These are phyloP conservation scores for Pythium plurisporium DNA, from an alignment of 352 stramenopile genomes.

Conservation along the genomic window DNA sequence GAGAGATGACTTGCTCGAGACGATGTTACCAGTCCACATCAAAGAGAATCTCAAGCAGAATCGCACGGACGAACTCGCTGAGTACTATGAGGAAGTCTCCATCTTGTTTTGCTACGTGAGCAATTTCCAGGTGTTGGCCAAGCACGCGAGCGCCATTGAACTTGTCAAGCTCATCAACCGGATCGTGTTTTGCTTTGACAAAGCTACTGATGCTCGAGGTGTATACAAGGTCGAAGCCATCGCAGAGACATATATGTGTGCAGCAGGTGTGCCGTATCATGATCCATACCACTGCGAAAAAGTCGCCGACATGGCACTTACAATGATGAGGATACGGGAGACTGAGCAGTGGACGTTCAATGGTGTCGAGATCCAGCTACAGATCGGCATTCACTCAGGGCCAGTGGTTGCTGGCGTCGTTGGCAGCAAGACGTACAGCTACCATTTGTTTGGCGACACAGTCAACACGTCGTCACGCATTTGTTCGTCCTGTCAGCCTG, in stretches of 20 bases:
- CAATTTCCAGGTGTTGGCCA: slow-evolving; percentile 72
- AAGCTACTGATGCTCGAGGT: slow-evolving; percentile 53
- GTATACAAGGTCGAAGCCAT: slow-evolving; percentile 89
- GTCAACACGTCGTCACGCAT: slow-evolving; percentile 80
- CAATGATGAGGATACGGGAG: slow-evolving; percentile 68
- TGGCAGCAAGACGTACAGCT: slow-evolving; percentile 75
- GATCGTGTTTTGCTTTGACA: slow-evolving; percentile 85
- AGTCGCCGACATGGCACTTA: slow-evolving; percentile 71
- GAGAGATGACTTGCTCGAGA: slow-evolving; percentile 63
- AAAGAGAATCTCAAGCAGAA: slow-evolving; percentile 74
- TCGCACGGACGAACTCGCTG: slow-evolving; percentile 51
- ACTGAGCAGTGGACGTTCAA: slow-evolving; percentile 70
- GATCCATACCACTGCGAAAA: slow-evolving; percentile 70
- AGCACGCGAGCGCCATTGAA: slow-evolving; percentile 60
- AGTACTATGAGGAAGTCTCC: slow-evolving; percentile 78
- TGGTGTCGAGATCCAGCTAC: slow-evolving; percentile 67
- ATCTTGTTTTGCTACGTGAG: slow-evolving; percentile 82
- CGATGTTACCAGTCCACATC: slow-evolving; percentile 72
- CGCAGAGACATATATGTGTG: slow-evolving; percentile 83
- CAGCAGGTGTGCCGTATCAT: slow-evolving; percentile 49
- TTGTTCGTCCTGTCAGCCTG: slow-evolving; percentile 61
- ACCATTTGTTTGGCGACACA: slow-evolving; percentile 82
- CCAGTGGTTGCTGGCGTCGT: slow-evolving; percentile 79
- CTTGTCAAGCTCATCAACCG: slow-evolving; percentile 84
- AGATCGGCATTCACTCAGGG: slow-evolving; percentile 82